Evolutionary conservation across 2,329 filamentous ascomycete genomes (phyloP).

Genomic region (Diaporthe sp.): DNA sequence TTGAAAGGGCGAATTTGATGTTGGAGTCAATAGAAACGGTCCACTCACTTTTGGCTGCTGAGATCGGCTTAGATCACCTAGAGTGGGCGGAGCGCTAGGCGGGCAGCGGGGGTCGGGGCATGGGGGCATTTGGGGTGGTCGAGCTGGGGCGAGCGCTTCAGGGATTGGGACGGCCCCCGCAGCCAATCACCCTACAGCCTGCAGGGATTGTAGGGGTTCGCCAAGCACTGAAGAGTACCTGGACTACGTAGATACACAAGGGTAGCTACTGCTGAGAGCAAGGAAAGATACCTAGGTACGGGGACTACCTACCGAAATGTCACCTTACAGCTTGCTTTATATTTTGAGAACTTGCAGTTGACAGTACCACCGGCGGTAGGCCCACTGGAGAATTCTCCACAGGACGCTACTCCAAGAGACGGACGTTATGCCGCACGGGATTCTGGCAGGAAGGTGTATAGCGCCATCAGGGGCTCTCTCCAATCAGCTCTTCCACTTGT

Average conservation of each 20-base stretch:
- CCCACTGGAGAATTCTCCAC: not conserved
- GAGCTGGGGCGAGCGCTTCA: slow-evolving; percentile 36
- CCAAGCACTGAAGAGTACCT: slow-evolving; percentile 12
- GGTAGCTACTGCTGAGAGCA: slow-evolving; percentile 6
- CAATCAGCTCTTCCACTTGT: not conserved
- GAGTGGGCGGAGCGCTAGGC: slow-evolving; percentile 10
- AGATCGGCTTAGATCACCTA: slow-evolving; percentile 25
- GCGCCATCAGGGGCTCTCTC: not conserved
- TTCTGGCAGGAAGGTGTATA: too few species aligned
- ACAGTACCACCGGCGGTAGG: not conserved
- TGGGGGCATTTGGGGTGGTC: not conserved
- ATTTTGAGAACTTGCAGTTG: not conserved
- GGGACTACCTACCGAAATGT: not conserved
- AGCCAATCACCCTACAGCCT: slow-evolving; percentile 28
- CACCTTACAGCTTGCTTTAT: not conserved
- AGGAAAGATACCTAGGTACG: not conserved
- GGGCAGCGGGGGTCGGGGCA: not conserved
- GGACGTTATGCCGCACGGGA: not conserved
- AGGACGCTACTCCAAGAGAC: not conserved
- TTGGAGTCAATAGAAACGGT: slow-evolving; percentile 24
- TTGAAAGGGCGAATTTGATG: slow-evolving; percentile 31
- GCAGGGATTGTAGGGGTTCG: not conserved
- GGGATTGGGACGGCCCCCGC: slow-evolving; percentile 5
- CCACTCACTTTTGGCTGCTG: slow-evolving; percentile 24
- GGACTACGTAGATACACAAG: not conserved